These are phyloP conservation scores for Medakamo hakoo DNA, from an alignment of 139 green algal species.

Conservation along the genomic window DNA sequence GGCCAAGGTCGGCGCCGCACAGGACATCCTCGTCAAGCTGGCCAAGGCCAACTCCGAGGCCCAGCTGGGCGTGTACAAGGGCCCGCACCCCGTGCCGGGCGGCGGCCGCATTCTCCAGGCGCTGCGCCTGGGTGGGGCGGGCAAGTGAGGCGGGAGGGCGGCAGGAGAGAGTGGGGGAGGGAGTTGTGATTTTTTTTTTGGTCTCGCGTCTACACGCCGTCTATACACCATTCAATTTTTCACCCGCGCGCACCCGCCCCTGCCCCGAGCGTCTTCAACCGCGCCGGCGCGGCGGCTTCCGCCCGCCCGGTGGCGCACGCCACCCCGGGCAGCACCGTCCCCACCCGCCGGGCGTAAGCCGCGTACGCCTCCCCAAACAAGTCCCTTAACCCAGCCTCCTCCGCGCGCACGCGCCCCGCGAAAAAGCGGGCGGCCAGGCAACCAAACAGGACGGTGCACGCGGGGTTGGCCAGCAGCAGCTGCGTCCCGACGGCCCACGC, in stretches of 20 bases:
- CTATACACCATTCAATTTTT: no score
- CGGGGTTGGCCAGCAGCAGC: constrained; percentile 57
- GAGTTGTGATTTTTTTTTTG: constrained; percentile 2
- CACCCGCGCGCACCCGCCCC: no score
- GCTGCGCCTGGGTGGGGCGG: constrained; percentile 36
- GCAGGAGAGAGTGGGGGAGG: background rate
- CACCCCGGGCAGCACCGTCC: no score
- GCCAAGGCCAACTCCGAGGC: constrained; percentile 57
- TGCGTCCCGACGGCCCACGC: constrained; percentile 72
- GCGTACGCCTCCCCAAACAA: constrained; percentile 46
- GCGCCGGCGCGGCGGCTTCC: no score
- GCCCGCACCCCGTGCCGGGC: constrained; percentile 47
- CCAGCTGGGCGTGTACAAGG: constrained; percentile 49
- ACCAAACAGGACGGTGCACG: constrained; percentile 30
- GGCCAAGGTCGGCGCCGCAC: constrained; percentile 34
- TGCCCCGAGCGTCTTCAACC: no score
- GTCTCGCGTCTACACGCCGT: no score
- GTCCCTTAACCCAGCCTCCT: constrained; percentile 33
- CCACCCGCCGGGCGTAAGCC: constrained; percentile 20
- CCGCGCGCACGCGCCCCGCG: constrained; percentile 22
- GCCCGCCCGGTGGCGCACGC: no score
- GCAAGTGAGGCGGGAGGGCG: no score
- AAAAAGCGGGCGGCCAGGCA: constrained; percentile 45
- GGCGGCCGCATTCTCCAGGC: constrained; percentile 52
- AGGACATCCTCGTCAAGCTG: constrained; percentile 43